Percentiles rank a stretch among this genome's conserved stretches.
Evolutionary conservation across 228 moss, liverwort and hornwort species (phyloP).

Genomic region (Sphagnum magellanicum): DNA sequence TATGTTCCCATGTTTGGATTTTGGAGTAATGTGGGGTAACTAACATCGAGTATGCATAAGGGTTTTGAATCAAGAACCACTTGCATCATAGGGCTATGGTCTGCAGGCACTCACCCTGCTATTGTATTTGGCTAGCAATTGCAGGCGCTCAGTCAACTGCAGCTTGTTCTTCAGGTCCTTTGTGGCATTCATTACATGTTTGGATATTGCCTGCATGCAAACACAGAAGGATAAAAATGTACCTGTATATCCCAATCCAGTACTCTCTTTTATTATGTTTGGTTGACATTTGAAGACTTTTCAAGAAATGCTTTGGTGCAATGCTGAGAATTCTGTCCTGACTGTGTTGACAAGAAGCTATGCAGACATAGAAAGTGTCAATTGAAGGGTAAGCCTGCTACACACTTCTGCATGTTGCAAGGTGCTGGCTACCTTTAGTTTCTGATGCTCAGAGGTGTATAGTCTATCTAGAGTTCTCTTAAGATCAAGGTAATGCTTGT

Average conservation of each 20-base stretch:
- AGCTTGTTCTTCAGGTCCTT: constrained; percentile 23
- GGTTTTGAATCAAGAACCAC: background rate
- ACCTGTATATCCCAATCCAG: background rate
- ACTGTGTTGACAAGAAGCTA: too few species aligned
- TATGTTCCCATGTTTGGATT: too few species aligned
- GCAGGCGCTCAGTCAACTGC: constrained; percentile 20
- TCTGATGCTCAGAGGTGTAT: constrained; percentile 28
- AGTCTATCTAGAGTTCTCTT: constrained; percentile 31
- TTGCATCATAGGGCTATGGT: background rate
- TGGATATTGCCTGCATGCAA: constrained; percentile 39
- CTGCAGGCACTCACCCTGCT: constrained; percentile 18
- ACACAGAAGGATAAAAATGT: background rate
- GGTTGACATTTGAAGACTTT: too few species aligned
- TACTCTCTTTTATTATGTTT: background rate
- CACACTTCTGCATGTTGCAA: too few species aligned
- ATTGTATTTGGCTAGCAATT: constrained; percentile 13
- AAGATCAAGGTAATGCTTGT: constrained; percentile 44
- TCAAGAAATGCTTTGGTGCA: too few species aligned
- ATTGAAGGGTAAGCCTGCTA: too few species aligned
- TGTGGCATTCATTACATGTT: constrained; percentile 31
- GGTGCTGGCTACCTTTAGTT: constrained; percentile 45
- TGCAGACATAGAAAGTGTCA: too few species aligned
- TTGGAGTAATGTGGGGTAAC: too few species aligned
- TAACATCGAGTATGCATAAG: background rate
- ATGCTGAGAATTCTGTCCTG: too few species aligned